Evolutionary conservation across 345 rosid genomes (phyloP), one percentile per base, ranked within the genome.

Genomic region (Melaleuca quinquenervia): DNA sequence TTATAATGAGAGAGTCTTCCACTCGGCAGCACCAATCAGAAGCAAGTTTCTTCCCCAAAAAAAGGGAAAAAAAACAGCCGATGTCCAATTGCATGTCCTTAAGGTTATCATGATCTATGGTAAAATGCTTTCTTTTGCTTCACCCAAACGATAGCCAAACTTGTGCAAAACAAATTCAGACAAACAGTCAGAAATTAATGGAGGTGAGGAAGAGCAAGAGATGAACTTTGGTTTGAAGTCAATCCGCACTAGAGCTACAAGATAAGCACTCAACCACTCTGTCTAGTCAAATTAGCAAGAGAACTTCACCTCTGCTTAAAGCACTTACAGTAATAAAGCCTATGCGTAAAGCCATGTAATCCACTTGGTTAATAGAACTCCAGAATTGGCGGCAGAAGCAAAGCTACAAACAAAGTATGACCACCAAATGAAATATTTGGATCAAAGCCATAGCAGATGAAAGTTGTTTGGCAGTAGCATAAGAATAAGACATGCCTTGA

Each of bases 371-470:
- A 83, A 94, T 89, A 26, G 96, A 94, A 88, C 91, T 91, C 95
- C 96, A 94, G 84, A 94, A 91, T 53, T 94, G 96, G 90, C 96
- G 95, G 90, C 88, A 64, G 90, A 94, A 94, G 89, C 95, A 93
- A 89, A 94, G 95, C 95, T 94, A 93, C 88, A 74, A 83, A 84
- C 49, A 62, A 27, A 87, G 48, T 70, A 36, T 24, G 44, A 11
- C 9, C 11, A 14, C 41, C 26, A 5, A 48, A n/a, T 64, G 85
- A 55, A 50, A 84, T 55, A 24, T 16, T 70, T 21, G 22, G 78
- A 70, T 24, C 45, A 70, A 70, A 32, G 48, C 12, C 48, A 70
- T 70, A 11, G 11, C 7, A 9, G 48, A 32, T 36, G 48, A 36
- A 70, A 70, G 78, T 32, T 70, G 78, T 70, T 41, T 11, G 3